These are phyloP conservation scores for Lupinus albus DNA, from an alignment of 306 rosid species.

Conservation along the genomic window DNA sequence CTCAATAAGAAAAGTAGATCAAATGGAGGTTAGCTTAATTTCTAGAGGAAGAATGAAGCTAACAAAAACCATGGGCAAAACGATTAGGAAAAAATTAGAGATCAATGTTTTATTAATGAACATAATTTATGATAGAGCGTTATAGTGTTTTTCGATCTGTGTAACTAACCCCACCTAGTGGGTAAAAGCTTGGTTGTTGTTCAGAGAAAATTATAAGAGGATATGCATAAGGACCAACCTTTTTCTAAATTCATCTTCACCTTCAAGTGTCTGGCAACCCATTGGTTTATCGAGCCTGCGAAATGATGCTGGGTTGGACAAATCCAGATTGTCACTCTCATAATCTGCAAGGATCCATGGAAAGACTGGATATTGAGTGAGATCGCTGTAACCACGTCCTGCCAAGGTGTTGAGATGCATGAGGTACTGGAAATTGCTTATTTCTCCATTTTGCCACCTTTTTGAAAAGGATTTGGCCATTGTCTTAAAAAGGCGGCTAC, in stretches of 20 bases:
- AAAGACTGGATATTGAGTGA: slow-evolving; percentile 97
- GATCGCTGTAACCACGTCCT: slow-evolving; percentile 99
- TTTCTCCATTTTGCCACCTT: slow-evolving; percentile 99
- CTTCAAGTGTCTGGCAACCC: slow-evolving; percentile 99
- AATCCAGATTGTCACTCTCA: slow-evolving; percentile 82
- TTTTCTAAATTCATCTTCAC: slow-evolving; percentile 90
- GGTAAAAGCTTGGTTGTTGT: no score
- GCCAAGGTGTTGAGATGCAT: slow-evolving; percentile 99
- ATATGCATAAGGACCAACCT: slow-evolving; percentile 56
- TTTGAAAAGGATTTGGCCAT: slow-evolving; percentile 92
- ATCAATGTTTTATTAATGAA: no score
- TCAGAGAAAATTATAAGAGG: slow-evolving; percentile 32
- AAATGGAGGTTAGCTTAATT: no score
- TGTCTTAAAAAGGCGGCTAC: slow-evolving; percentile 89
- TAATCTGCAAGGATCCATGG: slow-evolving; percentile 99
- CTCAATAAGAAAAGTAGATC: no score
- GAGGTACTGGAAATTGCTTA: slow-evolving; percentile 97
- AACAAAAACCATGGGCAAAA: no score
- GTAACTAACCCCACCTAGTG: no score
- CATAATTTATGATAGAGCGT: no score
- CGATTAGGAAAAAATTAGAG: no score
- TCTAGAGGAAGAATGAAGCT: no score
- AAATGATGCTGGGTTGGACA: slow-evolving; percentile 80
- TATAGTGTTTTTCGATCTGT: no score
- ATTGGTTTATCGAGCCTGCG: slow-evolving; percentile 88